Percentiles rank a stretch among this genome's conserved stretches.
phyloP scores from a whole-genome alignment of 2,329 filamentous ascomycete species.

The Cercospora sp. region DNA sequence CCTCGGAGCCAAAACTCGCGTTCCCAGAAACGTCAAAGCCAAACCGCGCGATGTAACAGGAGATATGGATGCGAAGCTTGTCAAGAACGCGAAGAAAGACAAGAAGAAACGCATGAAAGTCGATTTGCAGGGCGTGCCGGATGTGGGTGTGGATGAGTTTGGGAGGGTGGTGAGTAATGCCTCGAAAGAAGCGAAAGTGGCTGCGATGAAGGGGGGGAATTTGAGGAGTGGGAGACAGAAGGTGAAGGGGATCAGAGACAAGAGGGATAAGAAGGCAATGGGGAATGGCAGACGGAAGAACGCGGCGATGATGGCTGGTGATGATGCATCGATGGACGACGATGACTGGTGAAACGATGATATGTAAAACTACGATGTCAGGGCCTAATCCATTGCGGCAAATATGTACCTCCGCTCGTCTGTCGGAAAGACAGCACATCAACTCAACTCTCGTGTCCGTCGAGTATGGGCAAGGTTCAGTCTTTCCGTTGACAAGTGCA shows the following conservation, averaged over 20 bases:
- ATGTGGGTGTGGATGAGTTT: conserved; percentile 26
- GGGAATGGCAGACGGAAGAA: conserved; percentile 33
- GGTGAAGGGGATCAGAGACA: conserved; percentile 39
- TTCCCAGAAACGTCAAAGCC: conserved; percentile 49
- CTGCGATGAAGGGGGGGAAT: background rate
- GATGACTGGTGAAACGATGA: background rate
- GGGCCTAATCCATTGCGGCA: background rate
- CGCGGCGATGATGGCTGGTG: background rate
- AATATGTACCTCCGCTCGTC: background rate
- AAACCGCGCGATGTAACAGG: conserved; percentile 20
- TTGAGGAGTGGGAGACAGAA: conserved; percentile 38
- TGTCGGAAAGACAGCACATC: background rate
- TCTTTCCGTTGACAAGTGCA: background rate
- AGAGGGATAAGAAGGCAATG: conserved; percentile 40
- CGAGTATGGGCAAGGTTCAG: background rate
- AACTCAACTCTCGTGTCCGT: background rate
- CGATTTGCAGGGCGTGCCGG: conserved; percentile 10
- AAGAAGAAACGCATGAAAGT: conserved; percentile 12
- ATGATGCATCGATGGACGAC: background rate
- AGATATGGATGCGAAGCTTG: conserved; percentile 25
- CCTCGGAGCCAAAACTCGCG: conserved; percentile 84
- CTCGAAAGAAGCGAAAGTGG: background rate
- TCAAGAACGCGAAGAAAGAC: conserved; percentile 11
- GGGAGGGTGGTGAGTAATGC: conserved; percentile 19
- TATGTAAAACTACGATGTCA: background rate